Percentiles rank a stretch among this genome's conserved stretches.
phyloP scores from a whole-genome alignment of 345 rosid genomes.

The Hirschfeldia incana region DNA sequence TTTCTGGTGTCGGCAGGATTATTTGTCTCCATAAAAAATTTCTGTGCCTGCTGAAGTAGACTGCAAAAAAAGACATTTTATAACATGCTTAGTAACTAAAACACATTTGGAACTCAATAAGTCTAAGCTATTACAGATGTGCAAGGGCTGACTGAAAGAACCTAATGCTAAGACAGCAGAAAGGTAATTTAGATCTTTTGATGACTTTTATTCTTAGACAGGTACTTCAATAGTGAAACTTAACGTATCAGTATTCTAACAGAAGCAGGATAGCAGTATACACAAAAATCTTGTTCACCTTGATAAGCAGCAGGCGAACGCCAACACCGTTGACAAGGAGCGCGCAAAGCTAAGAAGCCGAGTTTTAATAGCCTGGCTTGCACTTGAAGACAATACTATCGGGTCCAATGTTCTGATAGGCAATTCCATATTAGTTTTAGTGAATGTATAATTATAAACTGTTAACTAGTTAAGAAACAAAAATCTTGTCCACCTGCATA shows the following conservation, averaged over 20 bases:
- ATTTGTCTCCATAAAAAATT: constrained; percentile 58
- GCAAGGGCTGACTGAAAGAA: constrained; percentile 3
- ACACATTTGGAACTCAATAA: constrained; percentile 1
- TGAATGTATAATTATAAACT: background rate
- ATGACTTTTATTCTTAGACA: constrained; percentile 10
- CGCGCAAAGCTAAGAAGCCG: constrained; percentile 72
- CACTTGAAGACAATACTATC: constrained; percentile 69
- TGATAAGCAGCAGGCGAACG: constrained; percentile 83
- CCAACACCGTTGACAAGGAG: constrained; percentile 74
- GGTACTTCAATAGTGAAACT: constrained; percentile 8
- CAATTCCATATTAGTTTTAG: constrained; percentile 20
- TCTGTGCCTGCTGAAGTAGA: constrained; percentile 73
- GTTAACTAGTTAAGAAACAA: background rate
- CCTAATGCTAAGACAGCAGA: background rate
- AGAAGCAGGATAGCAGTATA: background rate
- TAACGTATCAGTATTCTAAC: background rate
- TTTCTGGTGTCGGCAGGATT: constrained; percentile 60
- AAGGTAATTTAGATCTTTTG: constrained; percentile 9
- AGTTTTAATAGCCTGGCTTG: constrained; percentile 79
- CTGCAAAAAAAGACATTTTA: constrained; percentile 44
- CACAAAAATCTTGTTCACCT: constrained; percentile 51
- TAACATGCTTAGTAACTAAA: constrained; percentile 19
- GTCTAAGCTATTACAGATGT: background rate
- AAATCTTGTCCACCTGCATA: constrained; percentile 64
- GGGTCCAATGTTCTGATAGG: constrained; percentile 78